Percentiles rank a stretch among this genome's conserved stretches.
Conservation (phyloP, 2,329 filamentous ascomycete species). For the Pseudopyricularia javanii region DNA sequence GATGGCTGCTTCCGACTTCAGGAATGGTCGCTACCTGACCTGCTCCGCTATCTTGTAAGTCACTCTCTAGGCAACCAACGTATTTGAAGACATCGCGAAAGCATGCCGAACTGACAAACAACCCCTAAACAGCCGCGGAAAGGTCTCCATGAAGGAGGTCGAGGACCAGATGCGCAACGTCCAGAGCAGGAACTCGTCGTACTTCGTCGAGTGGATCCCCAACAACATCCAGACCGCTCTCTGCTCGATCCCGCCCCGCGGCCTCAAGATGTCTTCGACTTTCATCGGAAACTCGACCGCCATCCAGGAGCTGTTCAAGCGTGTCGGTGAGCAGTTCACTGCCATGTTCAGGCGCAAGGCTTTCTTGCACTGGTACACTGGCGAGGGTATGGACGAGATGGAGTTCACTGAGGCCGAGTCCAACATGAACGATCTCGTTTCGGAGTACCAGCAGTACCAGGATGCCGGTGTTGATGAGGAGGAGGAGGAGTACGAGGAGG, state of each 20-base stretch:
- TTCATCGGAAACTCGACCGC: conserved; percentile 99
- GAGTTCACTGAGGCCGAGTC: conserved; percentile 91
- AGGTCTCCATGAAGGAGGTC: conserved; percentile 99
- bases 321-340: conserved; percentile 77
- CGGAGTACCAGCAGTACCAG: conserved; percentile 99
- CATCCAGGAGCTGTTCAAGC: conserved; percentile 99
- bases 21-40: conserved; percentile 75
- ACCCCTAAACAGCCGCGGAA: conserved; percentile 65
- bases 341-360: conserved; percentile 71
- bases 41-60: conserved; percentile 95
- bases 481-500: conserved; percentile 91
- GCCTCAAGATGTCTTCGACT: conserved; percentile 97
- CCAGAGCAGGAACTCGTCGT: conserved; percentile 98
- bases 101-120: conserved; percentile 16
- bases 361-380: conserved; percentile 71
- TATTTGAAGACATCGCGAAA: neutral
- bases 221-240: conserved; percentile 99
- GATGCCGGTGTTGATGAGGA: conserved; percentile 95
- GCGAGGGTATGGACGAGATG: conserved; percentile 86
- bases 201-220: conserved; percentile 99
- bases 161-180: conserved; percentile 99
- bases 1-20: conserved; percentile 65
- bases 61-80: conserved; percentile 2
- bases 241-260: conserved; percentile 95
- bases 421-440: conserved; percentile 99